Base-by-base conservation (phyloP, 495 filamentous ascomycete species). In the Penicillium fimorum region DNA sequence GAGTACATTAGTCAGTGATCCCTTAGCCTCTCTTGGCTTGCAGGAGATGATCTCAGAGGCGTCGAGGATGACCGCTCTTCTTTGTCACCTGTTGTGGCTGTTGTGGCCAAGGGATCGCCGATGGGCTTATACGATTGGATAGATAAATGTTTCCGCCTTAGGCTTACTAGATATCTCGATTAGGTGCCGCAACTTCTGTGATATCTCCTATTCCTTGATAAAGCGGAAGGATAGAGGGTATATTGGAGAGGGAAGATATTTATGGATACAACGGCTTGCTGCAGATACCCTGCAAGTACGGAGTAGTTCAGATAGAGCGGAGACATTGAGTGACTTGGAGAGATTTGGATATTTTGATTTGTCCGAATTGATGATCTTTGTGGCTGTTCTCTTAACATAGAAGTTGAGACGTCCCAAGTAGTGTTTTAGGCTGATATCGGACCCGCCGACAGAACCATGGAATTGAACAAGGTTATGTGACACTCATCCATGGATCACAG, bases 41-140 rank as follows among this genome's bases (percentile, higher is more conserved):
- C 56, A 62, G 43, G 10, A 18, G 35, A 44, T 64, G 52, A 54
- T 44, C 32, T 50, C 55, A 58, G 37, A 53, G 40, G 42, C 51
- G 58, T 45, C n/a, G 12, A 53, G 38, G 17, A 30, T 29, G 12
- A 18, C 38, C 41, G 29, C 42, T 33, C 3, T 37, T 41, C 27
- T 43, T 13, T 51, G 5, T n/a, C 46, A 25, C 48, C 20, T 30
- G 37, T 22, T 30, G 42, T 61, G 55, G 51, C 37, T 58, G 58
- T 38, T 44, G 40, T 17, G 27, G 20, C 40, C 50, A 35, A 22
- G 17, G 25, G 43, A 62, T 54, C 55, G 52, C 43, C 51, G 49
- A 59, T 59, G 52, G 12, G 6, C 5, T 24, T 3, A 8, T 10
- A 18, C 46, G 41, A 59, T 58, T 55, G 11, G 48, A 11, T 11